Evolutionary conservation across 2,329 filamentous ascomycete species (phyloP).

Genomic region (Tolypocladium album): DNA sequence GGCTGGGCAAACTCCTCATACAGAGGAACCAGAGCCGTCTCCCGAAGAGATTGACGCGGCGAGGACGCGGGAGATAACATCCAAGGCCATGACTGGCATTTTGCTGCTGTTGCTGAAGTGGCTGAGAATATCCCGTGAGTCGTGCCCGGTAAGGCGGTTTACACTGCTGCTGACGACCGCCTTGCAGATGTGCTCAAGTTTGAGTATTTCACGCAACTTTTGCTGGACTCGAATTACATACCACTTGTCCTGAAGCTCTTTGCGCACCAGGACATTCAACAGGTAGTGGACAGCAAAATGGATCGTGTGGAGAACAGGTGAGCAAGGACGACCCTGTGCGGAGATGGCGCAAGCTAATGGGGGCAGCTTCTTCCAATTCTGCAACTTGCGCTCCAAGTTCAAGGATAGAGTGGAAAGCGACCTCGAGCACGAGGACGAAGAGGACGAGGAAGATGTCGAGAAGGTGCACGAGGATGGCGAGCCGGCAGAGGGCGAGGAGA

Average conservation of each 20-base stretch:
- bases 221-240: conserved; percentile 91
- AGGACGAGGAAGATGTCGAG: conserved; percentile 8
- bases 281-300: conserved; percentile 74
- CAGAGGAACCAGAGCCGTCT: conserved; percentile 35
- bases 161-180: conserved; percentile 7
- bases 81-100: conserved; percentile 85
- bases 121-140: conserved; percentile 87
- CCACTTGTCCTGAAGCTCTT: conserved; percentile 88
- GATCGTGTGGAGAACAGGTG: conserved; percentile 76
- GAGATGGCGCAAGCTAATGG: conserved; percentile 8
- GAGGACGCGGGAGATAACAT: conserved; percentile 74
- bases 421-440: conserved; percentile 10
- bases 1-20: conserved; percentile 19
- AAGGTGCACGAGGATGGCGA: conserved; percentile 21
- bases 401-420: conserved; percentile 22
- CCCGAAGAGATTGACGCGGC: conserved; percentile 74
- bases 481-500: conserved; percentile 30
- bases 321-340: conserved; percentile 7
- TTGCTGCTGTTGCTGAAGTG: conserved; percentile 86
- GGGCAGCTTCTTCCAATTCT: conserved; percentile 80
- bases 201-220: conserved; percentile 86
- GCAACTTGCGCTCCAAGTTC: conserved; percentile 54
- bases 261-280: conserved; percentile 87
- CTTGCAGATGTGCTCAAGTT: conserved; percentile 77
- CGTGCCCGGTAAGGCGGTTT: neutral